Conservation (phyloP, 2,329 filamentous ascomycete genomes). For the Phyllosticta citrichinensis region DNA sequence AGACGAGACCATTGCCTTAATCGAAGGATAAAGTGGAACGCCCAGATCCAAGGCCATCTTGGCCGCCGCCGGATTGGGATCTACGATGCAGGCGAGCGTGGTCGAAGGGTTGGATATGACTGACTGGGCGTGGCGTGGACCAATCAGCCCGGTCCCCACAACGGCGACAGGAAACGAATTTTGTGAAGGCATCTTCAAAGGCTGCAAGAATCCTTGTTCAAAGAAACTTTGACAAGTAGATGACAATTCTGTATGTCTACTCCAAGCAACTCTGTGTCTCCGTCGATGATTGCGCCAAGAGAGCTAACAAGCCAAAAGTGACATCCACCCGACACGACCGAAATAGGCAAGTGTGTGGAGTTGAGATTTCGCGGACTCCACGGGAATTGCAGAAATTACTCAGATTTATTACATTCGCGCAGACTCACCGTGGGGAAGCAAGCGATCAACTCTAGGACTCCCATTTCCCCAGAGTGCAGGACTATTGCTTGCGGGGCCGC, state of each 20-base stretch:
- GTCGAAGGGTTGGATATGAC: conserved; percentile 30
- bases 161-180: conserved; percentile 32
- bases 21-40: conserved; percentile 31
- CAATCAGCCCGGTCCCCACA: conserved; percentile 41
- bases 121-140: conserved; percentile 40
- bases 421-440: neutral
- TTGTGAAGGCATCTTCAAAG: conserved; percentile 7
- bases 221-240: neutral
- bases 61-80: conserved; percentile 32
- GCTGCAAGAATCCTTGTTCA: neutral
- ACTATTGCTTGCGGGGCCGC: neutral
- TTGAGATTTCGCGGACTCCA: neutral
- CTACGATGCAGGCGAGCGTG: conserved; percentile 36
- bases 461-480: neutral
- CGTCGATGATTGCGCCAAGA: neutral
- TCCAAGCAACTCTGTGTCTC: neutral
- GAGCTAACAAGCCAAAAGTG: neutral
- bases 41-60: conserved; percentile 27
- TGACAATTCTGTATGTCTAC: neutral
- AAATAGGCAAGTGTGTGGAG: neutral
- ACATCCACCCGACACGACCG: neutral
- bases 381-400: neutral
- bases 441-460: neutral
- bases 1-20: conserved; percentile 35
- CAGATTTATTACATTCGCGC: neutral